phyloP scores from a whole-genome alignment of 352 stramenopile genomes.

The Phytophthora constricta region DNA sequence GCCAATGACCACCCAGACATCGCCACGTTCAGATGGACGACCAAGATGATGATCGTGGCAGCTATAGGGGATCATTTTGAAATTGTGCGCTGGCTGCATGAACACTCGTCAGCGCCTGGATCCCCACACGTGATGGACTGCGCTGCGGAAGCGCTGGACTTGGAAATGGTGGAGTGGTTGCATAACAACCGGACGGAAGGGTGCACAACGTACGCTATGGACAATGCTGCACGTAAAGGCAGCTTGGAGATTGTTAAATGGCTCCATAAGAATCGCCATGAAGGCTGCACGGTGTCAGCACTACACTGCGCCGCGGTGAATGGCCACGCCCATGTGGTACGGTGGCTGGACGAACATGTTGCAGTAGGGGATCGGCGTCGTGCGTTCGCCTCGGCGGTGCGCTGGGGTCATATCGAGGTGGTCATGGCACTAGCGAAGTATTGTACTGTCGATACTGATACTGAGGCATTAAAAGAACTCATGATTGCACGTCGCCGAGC shows the following conservation, averaged over 20 bases:
- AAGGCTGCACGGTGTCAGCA: conserved; percentile 38
- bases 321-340: conserved; percentile 29
- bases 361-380: conserved; percentile 26
- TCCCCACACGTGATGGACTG: conserved; percentile 49
- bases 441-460: conserved; percentile 22
- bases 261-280: conserved; percentile 35
- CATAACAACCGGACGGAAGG: conserved; percentile 40
- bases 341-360: conserved; percentile 31
- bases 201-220: conserved; percentile 47
- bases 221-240: conserved; percentile 39
- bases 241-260: conserved; percentile 43
- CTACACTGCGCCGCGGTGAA: conserved; percentile 40
- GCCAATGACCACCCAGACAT: conserved; percentile 17
- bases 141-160: conserved; percentile 36
- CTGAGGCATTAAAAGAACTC: conserved; percentile 12
- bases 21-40: conserved; percentile 32
- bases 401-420: conserved; percentile 37
- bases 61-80: conserved; percentile 52
- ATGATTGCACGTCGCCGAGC: conserved; percentile 5
- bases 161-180: conserved; percentile 47
- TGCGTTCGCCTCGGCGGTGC: conserved; percentile 38
- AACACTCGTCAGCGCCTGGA: conserved; percentile 33
- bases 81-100: conserved; percentile 42
- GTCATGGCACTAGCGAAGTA: conserved; percentile 37
- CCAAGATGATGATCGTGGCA: conserved; percentile 47